Evolutionary conservation across 805 yeast genomes (phyloP).

Genomic region (Suhomyces sp.): DNA sequence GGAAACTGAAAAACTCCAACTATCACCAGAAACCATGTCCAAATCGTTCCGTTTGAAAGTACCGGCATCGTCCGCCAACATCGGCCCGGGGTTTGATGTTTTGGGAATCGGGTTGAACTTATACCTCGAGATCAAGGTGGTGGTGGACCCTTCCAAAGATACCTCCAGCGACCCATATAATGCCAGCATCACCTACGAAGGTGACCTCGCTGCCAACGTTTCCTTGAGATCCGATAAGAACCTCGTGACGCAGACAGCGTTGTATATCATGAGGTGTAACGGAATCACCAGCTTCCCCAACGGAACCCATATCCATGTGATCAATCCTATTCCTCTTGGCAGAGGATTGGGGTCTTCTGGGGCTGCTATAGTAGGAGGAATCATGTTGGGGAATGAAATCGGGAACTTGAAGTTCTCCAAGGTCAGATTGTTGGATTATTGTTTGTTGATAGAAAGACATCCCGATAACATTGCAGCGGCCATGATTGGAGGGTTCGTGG

Average conservation of each 20-base stretch:
- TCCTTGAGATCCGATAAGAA: slow-evolving; percentile 78
- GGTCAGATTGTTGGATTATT: slow-evolving; percentile 86
- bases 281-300: slow-evolving; percentile 72
- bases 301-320: slow-evolving; percentile 78
- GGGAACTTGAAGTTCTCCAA: slow-evolving; percentile 73
- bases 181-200: slow-evolving; percentile 67
- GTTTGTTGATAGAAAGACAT: slow-evolving; percentile 96
- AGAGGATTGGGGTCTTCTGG: slow-evolving; percentile 98
- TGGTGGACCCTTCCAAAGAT: slow-evolving; percentile 50
- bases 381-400: slow-evolving; percentile 80
- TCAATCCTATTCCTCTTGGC: slow-evolving; percentile 93
- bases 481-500: slow-evolving; percentile 98
- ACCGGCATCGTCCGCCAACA: slow-evolving; percentile 97
- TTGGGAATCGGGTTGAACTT: slow-evolving; percentile 85
- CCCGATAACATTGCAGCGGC: slow-evolving; percentile 99
- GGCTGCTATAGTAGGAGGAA: slow-evolving; percentile 98
- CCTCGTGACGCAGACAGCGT: slow-evolving; percentile 87
- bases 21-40: slow-evolving; percentile 2
- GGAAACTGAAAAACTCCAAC: too few species aligned
- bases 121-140: slow-evolving; percentile 67
- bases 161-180: slow-evolving; percentile 63
- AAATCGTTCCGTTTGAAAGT: slow-evolving; percentile 58
- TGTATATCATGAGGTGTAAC: slow-evolving; percentile 86
- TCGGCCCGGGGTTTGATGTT: slow-evolving; percentile 98
- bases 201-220: slow-evolving; percentile 79